Evolutionary conservation across 2,329 filamentous ascomycete species (phyloP).

Genomic region (Penicillium sp.): DNA sequence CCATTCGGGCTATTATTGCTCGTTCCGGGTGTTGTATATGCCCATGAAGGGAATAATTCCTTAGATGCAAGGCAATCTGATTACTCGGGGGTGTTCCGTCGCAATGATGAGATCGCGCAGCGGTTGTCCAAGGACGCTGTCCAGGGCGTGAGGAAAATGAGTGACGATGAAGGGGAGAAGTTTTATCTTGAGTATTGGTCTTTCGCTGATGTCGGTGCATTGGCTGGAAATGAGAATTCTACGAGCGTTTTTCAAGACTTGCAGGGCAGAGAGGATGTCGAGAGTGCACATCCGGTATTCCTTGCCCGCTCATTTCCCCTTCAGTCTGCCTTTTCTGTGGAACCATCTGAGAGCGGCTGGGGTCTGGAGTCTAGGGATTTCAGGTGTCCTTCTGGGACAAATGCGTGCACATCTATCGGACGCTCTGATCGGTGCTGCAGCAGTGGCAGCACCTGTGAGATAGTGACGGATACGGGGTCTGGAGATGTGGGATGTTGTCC

Average conservation of each 20-base stretch:
- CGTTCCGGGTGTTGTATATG: background rate
- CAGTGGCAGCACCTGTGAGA: constrained; percentile 50
- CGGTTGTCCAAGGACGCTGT: constrained; percentile 26
- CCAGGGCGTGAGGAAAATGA: constrained; percentile 43
- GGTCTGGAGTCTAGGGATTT: constrained; percentile 42
- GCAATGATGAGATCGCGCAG: constrained; percentile 28
- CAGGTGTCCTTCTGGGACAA: constrained; percentile 53
- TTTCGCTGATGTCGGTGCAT: constrained; percentile 24
- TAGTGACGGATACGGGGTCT: constrained; percentile 48
- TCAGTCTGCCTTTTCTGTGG: constrained; percentile 3
- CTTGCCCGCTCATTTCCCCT: constrained; percentile 13
- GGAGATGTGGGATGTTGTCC: constrained; percentile 60
- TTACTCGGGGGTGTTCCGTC: constrained; percentile 8
- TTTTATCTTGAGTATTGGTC: constrained; percentile 46
- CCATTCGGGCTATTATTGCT: background rate
- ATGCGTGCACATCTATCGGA: constrained; percentile 50
- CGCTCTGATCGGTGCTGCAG: constrained; percentile 57
- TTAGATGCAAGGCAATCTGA: background rate
- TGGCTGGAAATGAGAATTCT: constrained; percentile 2
- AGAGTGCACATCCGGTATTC: constrained; percentile 5
- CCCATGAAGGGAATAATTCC: background rate
- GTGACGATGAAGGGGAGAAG: constrained; percentile 44
- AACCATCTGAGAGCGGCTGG: background rate
- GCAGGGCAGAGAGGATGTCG: background rate
- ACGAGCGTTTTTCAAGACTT: constrained; percentile 3